These are phyloP conservation scores for Lagenaria siceraria DNA, from an alignment of 306 rosid species.

Conservation along the genomic window DNA sequence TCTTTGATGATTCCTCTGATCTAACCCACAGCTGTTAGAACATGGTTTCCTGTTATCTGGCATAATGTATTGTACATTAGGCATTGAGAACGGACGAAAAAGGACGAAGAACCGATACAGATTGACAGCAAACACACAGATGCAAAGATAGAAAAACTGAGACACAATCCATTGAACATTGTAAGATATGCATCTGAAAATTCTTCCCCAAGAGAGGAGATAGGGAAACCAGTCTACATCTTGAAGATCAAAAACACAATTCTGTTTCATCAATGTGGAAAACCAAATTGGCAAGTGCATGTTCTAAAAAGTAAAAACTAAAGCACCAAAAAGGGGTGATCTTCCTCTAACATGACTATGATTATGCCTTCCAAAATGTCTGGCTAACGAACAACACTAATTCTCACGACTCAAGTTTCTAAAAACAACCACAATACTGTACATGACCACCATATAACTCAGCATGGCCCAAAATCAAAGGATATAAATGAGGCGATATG, in stretches of 20 bases:
- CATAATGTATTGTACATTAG: neutral
- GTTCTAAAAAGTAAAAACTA: neutral
- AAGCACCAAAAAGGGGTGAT: neutral
- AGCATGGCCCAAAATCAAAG: neutral
- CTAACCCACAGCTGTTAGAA: constrained; percentile 7
- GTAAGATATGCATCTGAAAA: neutral
- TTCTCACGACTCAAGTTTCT: neutral
- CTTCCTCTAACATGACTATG: neutral
- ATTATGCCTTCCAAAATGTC: neutral
- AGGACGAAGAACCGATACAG: neutral
- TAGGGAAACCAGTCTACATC: neutral
- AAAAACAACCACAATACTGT: neutral
- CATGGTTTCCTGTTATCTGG: constrained; percentile 4
- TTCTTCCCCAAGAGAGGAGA: neutral
- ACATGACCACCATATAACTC: neutral
- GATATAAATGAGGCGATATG: neutral
- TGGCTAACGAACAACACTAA: neutral
- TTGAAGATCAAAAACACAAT: neutral
- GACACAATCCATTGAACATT: neutral
- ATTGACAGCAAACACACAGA: neutral
- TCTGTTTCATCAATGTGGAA: neutral
- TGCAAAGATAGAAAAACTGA: neutral
- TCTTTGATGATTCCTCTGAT: constrained; percentile 17
- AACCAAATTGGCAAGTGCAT: neutral
- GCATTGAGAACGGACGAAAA: neutral